Evolutionary conservation across 108 stramenopile genomes (phyloP), one percentile per base, ranked within the genome.

Genomic region (Thalassiosira profunda): DNA sequence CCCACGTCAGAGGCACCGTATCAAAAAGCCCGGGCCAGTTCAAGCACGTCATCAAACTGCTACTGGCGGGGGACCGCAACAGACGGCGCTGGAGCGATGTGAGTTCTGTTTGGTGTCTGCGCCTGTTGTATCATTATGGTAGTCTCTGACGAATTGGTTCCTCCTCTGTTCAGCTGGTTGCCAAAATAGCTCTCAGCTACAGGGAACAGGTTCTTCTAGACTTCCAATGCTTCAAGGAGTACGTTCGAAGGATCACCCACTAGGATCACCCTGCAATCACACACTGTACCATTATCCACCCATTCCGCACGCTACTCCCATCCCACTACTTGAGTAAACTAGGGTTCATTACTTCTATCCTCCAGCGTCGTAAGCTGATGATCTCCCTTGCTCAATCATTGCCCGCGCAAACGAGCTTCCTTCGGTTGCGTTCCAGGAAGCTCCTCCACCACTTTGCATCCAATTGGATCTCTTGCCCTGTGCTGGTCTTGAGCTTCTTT

Each of bases 11-110:
- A 69, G 87, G 85, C 1, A 59, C 81, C 4, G 87, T 81, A 14
- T 66, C 73, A 17, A 89, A 86, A 37, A 44, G 72, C 17, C 87
- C 87, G 2, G 87, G 67, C 9, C 70, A 84, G 49, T 89, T 89
- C 63, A 89, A 89, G 64, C 82, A 84, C 31, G 85, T 84, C 6
- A 76, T 89, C 40, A 70, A 73, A 58, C 44, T 78, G 9, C 31
- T 80, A 12, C 41, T 89, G 25, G 76, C 69, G 20, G 63, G 63
- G 14, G 49, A 69, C 42, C 47, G 54, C 26, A 70, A 68, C 45
- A 63, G 80, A 36, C 48, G 46, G 17, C 54, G 72, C 0, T 89
- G 87, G 87, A 67, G 73, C 36, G 37, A 67, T 48, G 75, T 70
- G 41, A 77, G 76, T 72, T 4, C 25, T 14, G 11, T 54, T 53